These are phyloP conservation scores for Nelumbo lutea DNA, from an alignment of 164 flowering plant species.

Conservation along the genomic window DNA sequence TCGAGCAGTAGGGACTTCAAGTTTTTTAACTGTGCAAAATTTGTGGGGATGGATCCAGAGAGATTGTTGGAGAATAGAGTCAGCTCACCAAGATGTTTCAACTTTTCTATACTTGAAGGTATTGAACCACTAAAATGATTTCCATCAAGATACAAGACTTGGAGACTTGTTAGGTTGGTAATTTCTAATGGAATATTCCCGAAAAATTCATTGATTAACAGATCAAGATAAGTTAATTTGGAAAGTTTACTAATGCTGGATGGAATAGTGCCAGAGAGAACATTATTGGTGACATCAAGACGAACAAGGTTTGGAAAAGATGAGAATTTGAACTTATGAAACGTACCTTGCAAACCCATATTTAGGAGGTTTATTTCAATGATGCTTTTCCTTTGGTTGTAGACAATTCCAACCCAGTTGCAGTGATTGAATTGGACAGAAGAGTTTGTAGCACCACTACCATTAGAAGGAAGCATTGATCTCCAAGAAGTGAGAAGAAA, in stretches of 20 bases:
- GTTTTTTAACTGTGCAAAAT: too few species aligned
- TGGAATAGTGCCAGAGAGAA: too few species aligned
- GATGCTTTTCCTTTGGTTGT: neutral
- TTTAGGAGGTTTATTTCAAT: neutral
- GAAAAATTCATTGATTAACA: too few species aligned
- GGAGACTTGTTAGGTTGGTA: neutral
- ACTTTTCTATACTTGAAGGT: neutral
- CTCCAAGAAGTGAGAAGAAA: too few species aligned
- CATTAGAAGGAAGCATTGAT: too few species aligned
- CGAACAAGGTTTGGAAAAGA: neutral
- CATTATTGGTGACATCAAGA: neutral
- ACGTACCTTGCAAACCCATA: neutral
- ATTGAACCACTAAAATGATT: neutral
- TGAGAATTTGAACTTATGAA: neutral
- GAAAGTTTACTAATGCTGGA: neutral
- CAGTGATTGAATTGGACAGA: too few species aligned
- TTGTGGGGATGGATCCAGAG: neutral
- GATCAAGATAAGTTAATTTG: neutral
- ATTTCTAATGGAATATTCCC: too few species aligned
- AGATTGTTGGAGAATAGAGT: too few species aligned
- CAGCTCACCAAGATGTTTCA: neutral
- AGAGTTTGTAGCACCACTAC: too few species aligned
- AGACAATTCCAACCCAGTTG: constrained; percentile 6
- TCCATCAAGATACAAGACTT: neutral
- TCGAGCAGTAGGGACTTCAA: too few species aligned